Evolutionary conservation across 306 rosid genomes (phyloP), one percentile per base, ranked within the genome.

Genomic region (Quercus cerris): DNA sequence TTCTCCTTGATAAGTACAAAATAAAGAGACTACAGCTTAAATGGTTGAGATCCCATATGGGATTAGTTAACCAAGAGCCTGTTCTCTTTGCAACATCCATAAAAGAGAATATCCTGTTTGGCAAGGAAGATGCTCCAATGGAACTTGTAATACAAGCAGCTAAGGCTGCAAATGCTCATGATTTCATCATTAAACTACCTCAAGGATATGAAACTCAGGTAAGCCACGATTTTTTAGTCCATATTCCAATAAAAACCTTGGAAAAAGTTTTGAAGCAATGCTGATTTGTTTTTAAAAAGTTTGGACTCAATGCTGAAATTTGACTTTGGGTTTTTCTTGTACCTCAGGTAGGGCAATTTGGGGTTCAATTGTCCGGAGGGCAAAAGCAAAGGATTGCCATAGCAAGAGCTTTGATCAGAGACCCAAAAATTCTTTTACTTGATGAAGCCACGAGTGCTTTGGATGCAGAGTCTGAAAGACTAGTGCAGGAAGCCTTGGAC

Each of bases 361-460:
- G 98, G 83, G 81, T 91, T 81, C 97, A 94, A 27, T 77, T 94
- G 51, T 92, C 96, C 25, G 97, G 97, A 83, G 91, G 98, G 54
- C 93, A 94, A 83, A 94, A 91, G 83, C 98, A 94, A 77, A 90
- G 98, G 83, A 89, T 94, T 81, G 93, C 94, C 25, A 92, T 94
- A 69, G 98, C 98, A 71, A 94, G 97, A 72, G 97, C 97, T 22
- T 54, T 89, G 35, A 74, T 94, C 78, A 76, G 97, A 79, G 87
- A 94, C 70, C 97, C 97, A 1, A 90, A 81, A 87, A 90, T 92
- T 67, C 86, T 94, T 11, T 82, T 94, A 22, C 91, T 94, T 20
- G 98, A 92, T 86, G 98, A 94, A 89, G 98, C 97, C 23, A 94
- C 97, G 2, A 94, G 97, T 84, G 97, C 97, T 73, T 84, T 92